Evolutionary conservation across 2,329 filamentous ascomycete species (phyloP), one percentile per base, ranked within the genome.

Genomic region (Plenodomus tracheiphilus): DNA sequence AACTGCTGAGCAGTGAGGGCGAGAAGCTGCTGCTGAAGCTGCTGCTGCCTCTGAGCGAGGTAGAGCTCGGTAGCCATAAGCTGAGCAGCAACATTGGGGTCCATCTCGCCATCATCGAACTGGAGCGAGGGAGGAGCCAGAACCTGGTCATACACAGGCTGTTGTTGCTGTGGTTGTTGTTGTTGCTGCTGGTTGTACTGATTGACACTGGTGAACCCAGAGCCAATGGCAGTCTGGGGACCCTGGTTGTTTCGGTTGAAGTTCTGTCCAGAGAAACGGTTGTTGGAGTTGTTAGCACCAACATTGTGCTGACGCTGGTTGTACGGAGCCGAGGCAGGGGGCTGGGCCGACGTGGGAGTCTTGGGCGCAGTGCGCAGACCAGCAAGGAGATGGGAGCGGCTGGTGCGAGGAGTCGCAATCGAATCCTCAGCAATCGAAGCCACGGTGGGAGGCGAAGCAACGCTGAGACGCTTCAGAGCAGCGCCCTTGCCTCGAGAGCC

Each of bases 361-460:
- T 96, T 97, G 32, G 94, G 94, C 42, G 92, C 91, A 54, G 94
- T 99, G 69, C 94, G 86, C 53, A 99, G 81, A 48, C 93, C 93
- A 53, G 93, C 93, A 66, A 99, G 85, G 57, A 99, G 83, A 70
- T 99, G 94, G 57, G 91, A 95, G 59, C 94, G 90, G 75, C 91
- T 96, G 46, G 93, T 97, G 67, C 93, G 88, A 53, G 93, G 94
- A 46, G 84, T 81, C 47, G 85, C 82, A 47, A 86, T 86, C 52
- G 84, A 80, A 64, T 84, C 80, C 70, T 86, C 83, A 61, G 87
- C 85, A 65, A 84, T 82, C 45, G 88, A 79, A 45, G 79, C 80
- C 53, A 86, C 82, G 73, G 88, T 91, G 56, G 82, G 82, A 43
- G 80, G 79, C 61, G 86, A 89, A 71, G 87, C 92, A 78, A 96